These are phyloP conservation scores for Mycena alexandri DNA, from an alignment of 768 basidiomycete species.

Conservation along the genomic window DNA sequence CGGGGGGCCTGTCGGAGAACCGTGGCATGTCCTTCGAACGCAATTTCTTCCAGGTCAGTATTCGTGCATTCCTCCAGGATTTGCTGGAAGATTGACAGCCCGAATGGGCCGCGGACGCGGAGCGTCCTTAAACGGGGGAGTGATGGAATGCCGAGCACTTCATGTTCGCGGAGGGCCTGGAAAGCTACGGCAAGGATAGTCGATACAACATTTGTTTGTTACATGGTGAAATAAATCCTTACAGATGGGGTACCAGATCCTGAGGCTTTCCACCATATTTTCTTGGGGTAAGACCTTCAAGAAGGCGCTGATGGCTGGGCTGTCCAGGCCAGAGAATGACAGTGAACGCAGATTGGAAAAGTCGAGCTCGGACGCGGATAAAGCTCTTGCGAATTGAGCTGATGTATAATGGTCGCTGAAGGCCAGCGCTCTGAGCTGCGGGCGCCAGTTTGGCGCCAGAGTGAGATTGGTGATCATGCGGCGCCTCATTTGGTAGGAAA, in stretches of 20 bases:
- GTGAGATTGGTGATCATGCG: neutral
- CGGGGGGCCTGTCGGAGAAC: neutral
- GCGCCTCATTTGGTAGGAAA: neutral
- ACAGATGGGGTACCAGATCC: constrained; percentile 8
- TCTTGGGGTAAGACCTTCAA: neutral
- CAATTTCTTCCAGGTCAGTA: neutral
- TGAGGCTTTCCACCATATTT: constrained; percentile 12
- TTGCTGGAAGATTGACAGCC: neutral
- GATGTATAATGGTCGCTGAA: constrained; percentile 2
- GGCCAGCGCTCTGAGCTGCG: neutral
- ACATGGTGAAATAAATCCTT: neutral
- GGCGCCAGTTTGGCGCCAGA: neutral
- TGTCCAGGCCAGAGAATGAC: neutral
- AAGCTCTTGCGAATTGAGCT: neutral
- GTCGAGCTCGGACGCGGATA: neutral
- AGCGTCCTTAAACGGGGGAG: neutral
- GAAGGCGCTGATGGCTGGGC: neutral
- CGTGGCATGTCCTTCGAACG: neutral
- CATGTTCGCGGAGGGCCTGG: neutral
- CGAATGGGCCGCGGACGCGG: neutral
- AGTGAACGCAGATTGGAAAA: neutral
- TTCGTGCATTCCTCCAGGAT: constrained; percentile 3
- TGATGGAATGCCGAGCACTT: constrained; percentile 1
- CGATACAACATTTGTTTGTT: too few species aligned
- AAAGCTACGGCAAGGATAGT: neutral